A percentile compares a stretch with the other conserved stretches of the same genome.
Evolutionary conservation across 139 green algal genomes (phyloP).

Genomic region (Eudorina sp.): DNA sequence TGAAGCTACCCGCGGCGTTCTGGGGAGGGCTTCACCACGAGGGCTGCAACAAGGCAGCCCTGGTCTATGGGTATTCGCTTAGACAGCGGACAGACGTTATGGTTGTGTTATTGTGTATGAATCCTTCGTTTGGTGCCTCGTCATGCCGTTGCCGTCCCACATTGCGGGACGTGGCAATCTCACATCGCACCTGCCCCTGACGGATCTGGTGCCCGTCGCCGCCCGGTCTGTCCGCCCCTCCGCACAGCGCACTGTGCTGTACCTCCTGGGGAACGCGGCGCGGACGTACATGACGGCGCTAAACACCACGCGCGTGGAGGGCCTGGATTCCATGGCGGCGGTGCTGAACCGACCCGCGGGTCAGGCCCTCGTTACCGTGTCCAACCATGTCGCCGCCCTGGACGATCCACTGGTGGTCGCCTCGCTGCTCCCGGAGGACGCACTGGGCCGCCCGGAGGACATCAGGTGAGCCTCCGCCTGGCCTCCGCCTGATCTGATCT

Average conservation of each 20-base stretch:
- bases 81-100: too few species aligned
- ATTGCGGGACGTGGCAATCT: too few species aligned
- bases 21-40: too few species aligned
- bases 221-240: neutral
- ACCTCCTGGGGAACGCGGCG: conserved; percentile 41
- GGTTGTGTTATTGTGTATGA: too few species aligned
- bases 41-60: too few species aligned
- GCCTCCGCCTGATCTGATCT: too few species aligned
- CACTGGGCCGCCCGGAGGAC: conserved; percentile 57
- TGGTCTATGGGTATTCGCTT: too few species aligned
- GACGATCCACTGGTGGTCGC: conserved; percentile 91
- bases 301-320: conserved; percentile 62
- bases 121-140: too few species aligned
- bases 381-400: conserved; percentile 90
- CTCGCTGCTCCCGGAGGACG: conserved; percentile 74
- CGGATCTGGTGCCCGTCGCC: neutral
- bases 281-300: conserved; percentile 51
- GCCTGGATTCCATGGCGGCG: conserved; percentile 62
- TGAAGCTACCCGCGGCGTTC: too few species aligned
- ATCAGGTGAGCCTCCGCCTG: too few species aligned
- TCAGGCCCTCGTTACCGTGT: conserved; percentile 86
- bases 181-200: neutral
- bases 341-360: conserved; percentile 66
- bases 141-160: too few species aligned
- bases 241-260: conserved; percentile 52